Base-by-base conservation (phyloP, 78 protist species). In the Dictyostelium firmibasis region DNA sequence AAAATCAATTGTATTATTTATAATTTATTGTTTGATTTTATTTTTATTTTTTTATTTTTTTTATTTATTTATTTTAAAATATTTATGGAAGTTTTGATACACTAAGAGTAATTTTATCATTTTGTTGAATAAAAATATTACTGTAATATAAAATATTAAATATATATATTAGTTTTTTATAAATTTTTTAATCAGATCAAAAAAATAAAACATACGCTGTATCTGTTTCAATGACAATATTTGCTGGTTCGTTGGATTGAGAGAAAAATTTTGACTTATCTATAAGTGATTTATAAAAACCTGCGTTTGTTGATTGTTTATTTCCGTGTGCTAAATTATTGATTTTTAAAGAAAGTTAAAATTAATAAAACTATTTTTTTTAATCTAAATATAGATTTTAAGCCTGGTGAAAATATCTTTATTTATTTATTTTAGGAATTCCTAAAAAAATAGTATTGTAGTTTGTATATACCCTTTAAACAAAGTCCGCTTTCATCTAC, bases 111-210 rank as follows among this genome's bases (percentile, higher is more conserved):
- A 87, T 53, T 16, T 87, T 33, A 20, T 87, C 47, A 10, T 76
- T 87, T 20, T 78, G 57, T 87, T 87, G 93, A 78, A 87, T 78
- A 43, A 78, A 87, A 76, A 87, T 87, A 64, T 87, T 87, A 8
- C 93, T 87, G 64, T 20, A 79, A 8, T 6, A 11, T 10, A 14
- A 23, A 74, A n/a, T 10, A 3, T 20, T 18, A 14, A 53, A 23
- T 47, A 0, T 1, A 31, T 72, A 14, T 53, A 44, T 29, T 64
- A 74, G 14, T 13, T 84, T 10, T 36, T 38, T 36, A 33, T 4
- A 18, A 13, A 25, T 41, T 44, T 36, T 3, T 84, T n/a, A 41
- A 41, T n/a, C n/a, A n/a, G n/a, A n/a, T n/a, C n/a, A 1, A 84
- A 38, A 29, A 18, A 14, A 1, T 29, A 20, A 53, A 27, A 53